Conservation (phyloP, 805 yeast genomes). For the Kodamaea leandrae region DNA sequence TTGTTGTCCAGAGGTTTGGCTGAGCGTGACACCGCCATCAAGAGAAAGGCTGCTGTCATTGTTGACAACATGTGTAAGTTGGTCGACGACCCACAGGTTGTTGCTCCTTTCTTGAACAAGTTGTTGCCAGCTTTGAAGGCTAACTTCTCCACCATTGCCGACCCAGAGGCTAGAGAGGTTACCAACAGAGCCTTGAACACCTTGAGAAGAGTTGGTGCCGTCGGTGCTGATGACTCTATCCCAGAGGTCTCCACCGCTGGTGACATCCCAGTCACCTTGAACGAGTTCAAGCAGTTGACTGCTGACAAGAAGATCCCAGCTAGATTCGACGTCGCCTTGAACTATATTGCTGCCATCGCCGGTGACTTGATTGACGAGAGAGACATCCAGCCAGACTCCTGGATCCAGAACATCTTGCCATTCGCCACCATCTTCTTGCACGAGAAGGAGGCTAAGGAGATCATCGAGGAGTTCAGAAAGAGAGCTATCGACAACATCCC, state of each 20-base stretch:
- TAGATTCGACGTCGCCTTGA: slow-evolving; percentile 76
- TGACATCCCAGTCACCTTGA: slow-evolving; percentile 85
- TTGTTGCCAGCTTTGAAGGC: slow-evolving; percentile 94
- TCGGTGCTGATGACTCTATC: slow-evolving; percentile 81
- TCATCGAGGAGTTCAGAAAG: slow-evolving; percentile 93
- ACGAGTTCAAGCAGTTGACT: slow-evolving; percentile 72
- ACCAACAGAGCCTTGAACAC: slow-evolving; percentile 96
- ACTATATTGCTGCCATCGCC: slow-evolving; percentile 92
- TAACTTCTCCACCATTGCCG: slow-evolving; percentile 96
- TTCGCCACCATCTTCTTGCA: slow-evolving; percentile 95
- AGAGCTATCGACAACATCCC: slow-evolving; percentile 98
- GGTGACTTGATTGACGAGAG: slow-evolving; percentile 99
- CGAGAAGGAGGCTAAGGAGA: slow-evolving; percentile 84
- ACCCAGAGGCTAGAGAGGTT: slow-evolving; percentile 99
- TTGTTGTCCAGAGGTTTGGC: slow-evolving; percentile 98
- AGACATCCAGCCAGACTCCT: slow-evolving; percentile 81
- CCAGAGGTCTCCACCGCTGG: slow-evolving; percentile 99
- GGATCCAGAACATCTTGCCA: slow-evolving; percentile 87
- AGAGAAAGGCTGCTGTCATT: slow-evolving; percentile 99
- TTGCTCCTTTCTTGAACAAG: slow-evolving; percentile 97
- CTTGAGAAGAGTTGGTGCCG: slow-evolving; percentile 98
- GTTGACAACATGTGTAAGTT: slow-evolving; percentile 99
- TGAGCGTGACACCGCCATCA: slow-evolving; percentile 99
- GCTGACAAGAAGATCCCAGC: slow-evolving; percentile 62
- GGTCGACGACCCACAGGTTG: slow-evolving; percentile 99